Conservation (phyloP, 495 filamentous ascomycete species). For the Aspergillus nidulans region DNA sequence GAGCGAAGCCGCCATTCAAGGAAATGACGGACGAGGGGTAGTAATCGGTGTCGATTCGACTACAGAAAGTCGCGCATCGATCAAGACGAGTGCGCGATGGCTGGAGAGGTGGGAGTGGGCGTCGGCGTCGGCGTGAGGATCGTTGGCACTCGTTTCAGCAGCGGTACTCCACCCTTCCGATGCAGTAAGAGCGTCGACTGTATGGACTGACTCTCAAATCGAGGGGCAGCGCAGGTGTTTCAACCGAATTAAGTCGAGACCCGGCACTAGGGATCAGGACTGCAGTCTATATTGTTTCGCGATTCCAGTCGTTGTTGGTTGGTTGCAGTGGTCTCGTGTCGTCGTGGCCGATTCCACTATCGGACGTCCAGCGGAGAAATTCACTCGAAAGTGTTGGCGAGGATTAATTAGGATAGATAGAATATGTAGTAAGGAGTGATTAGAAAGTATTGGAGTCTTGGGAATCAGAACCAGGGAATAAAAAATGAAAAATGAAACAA, state of each 20-base stretch:
- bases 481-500: constrained; percentile 9
- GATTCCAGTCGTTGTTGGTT: constrained; percentile 5
- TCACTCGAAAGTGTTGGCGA: not conserved
- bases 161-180: constrained; percentile 17
- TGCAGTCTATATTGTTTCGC: constrained; percentile 4
- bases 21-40: constrained; percentile 8
- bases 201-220: constrained; percentile 3
- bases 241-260: constrained; percentile 10
- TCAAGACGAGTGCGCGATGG: constrained; percentile 6
- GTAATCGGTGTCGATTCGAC: not conserved
- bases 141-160: constrained; percentile 15
- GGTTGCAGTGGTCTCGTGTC: constrained; percentile 6
- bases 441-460: not conserved
- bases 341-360: constrained; percentile 2
- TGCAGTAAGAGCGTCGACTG: constrained; percentile 6
- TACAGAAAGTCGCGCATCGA: not conserved
- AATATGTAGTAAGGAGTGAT: constrained; percentile 12
- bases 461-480: not conserved
- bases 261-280: not conserved
- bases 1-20: constrained; percentile 18
- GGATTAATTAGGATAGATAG: constrained; percentile 14
- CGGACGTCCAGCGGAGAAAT: not conserved
- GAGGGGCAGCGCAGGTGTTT: constrained; percentile 19
- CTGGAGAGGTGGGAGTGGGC: constrained; percentile 28
- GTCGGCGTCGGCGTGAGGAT: not conserved